These are phyloP conservation scores for Scheffersomyces segobiensis DNA, from an alignment of 1,139 yeast genomes.

Conservation along the genomic window DNA sequence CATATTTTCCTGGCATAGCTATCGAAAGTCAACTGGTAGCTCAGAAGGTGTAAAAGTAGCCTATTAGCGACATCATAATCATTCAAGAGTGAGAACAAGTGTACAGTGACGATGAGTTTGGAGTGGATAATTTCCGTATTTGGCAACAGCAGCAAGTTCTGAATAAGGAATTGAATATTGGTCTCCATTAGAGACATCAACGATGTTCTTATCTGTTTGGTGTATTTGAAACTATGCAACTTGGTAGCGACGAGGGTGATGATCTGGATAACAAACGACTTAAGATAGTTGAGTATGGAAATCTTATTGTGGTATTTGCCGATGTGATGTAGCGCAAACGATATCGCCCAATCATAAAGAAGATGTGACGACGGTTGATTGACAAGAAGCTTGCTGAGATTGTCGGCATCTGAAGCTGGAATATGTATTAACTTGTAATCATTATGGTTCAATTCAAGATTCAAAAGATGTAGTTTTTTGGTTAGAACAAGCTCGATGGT, in stretches of 20 bases:
- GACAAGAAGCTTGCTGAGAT: neutral
- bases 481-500: conserved; percentile 33
- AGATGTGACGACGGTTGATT: conserved; percentile 8
- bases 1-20: conserved; percentile 35
- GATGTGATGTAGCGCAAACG: conserved; percentile 28
- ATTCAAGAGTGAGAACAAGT: conserved; percentile 36
- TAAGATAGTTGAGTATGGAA: conserved; percentile 22
- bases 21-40: conserved; percentile 31
- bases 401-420: conserved; percentile 5
- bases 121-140: neutral
- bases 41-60: conserved; percentile 23
- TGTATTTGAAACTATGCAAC: conserved; percentile 29
- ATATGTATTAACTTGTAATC: conserved; percentile 9
- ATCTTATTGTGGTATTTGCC: conserved; percentile 14
- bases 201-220: conserved; percentile 16
- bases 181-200: conserved; percentile 13
- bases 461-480: conserved; percentile 28
- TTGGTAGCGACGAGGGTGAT: conserved; percentile 32
- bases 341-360: conserved; percentile 35
- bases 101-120: conserved; percentile 16
- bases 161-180: conserved; percentile 3
- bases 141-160: neutral
- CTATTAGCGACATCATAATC: conserved; percentile 39
- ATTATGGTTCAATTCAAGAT: conserved; percentile 13
- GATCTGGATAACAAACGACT: conserved; percentile 32